These are phyloP conservation scores for Pichia sp. DNA, from an alignment of 1,139 yeast species.

Conservation along the genomic window DNA sequence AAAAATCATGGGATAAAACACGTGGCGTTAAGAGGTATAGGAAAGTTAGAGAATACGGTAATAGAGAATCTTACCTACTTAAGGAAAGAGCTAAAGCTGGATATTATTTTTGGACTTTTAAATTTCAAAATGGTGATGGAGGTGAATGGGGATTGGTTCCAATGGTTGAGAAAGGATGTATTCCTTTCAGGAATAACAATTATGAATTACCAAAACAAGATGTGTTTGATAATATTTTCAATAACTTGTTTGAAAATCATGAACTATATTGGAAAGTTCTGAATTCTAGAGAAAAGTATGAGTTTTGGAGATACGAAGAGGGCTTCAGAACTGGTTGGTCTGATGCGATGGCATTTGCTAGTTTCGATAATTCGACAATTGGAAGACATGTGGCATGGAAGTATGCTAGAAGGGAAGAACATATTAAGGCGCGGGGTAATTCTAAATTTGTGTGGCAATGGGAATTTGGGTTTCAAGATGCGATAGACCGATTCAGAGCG, in stretches of 20 bases:
- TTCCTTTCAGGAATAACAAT: slow-evolving; percentile 33
- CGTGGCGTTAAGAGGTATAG: slow-evolving; percentile 40
- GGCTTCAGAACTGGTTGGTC: slow-evolving; percentile 73
- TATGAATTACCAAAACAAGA: slow-evolving; percentile 35
- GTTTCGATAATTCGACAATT: slow-evolving; percentile 60
- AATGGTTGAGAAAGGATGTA: slow-evolving; percentile 63
- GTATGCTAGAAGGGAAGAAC: slow-evolving; percentile 49
- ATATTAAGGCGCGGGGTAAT: slow-evolving; percentile 48
- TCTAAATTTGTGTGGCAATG: slow-evolving; percentile 73
- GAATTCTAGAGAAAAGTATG: slow-evolving; percentile 55
- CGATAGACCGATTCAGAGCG: slow-evolving; percentile 26
- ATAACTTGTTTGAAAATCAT: slow-evolving; percentile 44
- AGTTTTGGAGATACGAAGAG: slow-evolving; percentile 73
- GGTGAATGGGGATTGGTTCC: slow-evolving; percentile 95
- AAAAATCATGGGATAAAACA: slow-evolving; percentile 57
- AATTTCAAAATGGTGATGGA: slow-evolving; percentile 82
- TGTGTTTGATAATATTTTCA: slow-evolving; percentile 38
- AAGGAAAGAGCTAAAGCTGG: slow-evolving; percentile 57
- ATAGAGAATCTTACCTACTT: slow-evolving; percentile 40
- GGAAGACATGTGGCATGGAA: slow-evolving; percentile 75
- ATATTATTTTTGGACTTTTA: slow-evolving; percentile 83
- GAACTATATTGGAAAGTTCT: slow-evolving; percentile 61
- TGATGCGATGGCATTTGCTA: slow-evolving; percentile 63
- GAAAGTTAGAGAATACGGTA: slow-evolving; percentile 42
- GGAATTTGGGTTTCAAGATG: slow-evolving; percentile 76